These are phyloP conservation scores for Arthrobotrys conoides DNA, from an alignment of 2,329 filamentous ascomycete species.

Conservation along the genomic window DNA sequence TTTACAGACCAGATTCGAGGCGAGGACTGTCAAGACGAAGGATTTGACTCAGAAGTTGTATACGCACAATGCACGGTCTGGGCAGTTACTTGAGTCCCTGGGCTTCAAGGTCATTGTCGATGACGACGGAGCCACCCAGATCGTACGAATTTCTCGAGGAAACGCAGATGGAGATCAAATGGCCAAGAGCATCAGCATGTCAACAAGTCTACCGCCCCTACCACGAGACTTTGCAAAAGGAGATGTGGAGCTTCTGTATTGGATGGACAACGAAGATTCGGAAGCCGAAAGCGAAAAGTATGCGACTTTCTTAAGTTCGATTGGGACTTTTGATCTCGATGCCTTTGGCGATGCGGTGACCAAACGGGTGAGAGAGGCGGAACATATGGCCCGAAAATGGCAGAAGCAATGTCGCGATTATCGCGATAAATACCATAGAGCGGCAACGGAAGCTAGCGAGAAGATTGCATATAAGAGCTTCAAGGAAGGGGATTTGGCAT, in stretches of 20 bases:
- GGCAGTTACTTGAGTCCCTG: constrained; percentile 84
- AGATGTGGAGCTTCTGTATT: constrained; percentile 82
- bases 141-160: constrained; percentile 62
- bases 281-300: constrained; percentile 81
- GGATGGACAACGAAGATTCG: constrained; percentile 79
- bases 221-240: constrained; percentile 53
- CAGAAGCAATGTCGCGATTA: constrained; percentile 89
- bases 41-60: constrained; percentile 88
- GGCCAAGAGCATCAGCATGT: constrained; percentile 69
- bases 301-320: constrained; percentile 78
- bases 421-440: constrained; percentile 84
- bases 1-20: constrained; percentile 75
- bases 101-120: constrained; percentile 85
- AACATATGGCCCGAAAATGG: constrained; percentile 92
- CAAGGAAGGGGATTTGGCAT: constrained; percentile 93
- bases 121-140: constrained; percentile 66
- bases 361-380: constrained; percentile 91
- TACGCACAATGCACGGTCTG: constrained; percentile 85
- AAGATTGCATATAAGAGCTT: constrained; percentile 97
- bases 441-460: constrained; percentile 88
- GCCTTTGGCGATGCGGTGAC: constrained; percentile 86
- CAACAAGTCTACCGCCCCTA: constrained; percentile 64
- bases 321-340: constrained; percentile 86
- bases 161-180: constrained; percentile 67
- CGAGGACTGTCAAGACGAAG: constrained; percentile 80